Percentiles rank a stretch among this genome's conserved stretches.
Evolutionary conservation across 805 yeast genomes (phyloP).

Genomic region (Sugiyamaella marilandica): DNA sequence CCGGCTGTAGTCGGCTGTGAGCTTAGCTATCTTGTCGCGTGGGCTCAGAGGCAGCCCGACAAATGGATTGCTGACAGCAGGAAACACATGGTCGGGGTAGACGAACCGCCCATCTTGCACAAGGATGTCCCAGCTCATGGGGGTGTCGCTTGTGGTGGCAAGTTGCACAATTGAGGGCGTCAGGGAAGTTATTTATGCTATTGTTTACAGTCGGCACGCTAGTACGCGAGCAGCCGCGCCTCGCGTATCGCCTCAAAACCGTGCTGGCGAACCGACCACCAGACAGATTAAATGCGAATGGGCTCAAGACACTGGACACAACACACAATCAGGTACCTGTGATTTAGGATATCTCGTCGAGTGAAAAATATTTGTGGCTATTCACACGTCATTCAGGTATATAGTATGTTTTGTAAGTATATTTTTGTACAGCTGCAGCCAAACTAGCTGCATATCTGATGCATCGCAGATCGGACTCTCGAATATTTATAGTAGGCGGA

Average conservation of each 20-base stretch:
- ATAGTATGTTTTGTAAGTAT: too few relatives aligned
- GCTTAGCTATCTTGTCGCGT: conserved; percentile 18
- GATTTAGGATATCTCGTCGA: too few relatives aligned
- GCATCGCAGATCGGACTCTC: too few relatives aligned
- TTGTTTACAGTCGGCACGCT: not conserved
- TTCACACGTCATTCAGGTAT: too few relatives aligned
- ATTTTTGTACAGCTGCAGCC: too few relatives aligned
- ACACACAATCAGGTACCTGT: too few relatives aligned
- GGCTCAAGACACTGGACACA: too few relatives aligned
- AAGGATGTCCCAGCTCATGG: not conserved
- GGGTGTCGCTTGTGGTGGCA: not conserved
- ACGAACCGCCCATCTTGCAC: conserved; percentile 16
- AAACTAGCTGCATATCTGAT: too few relatives aligned
- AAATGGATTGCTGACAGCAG: conserved; percentile 24
- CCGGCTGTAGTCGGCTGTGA: conserved; percentile 12
- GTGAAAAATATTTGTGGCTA: too few relatives aligned
- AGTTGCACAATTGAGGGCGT: not conserved
- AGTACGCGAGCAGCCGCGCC: not conserved
- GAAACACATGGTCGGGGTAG: conserved; percentile 33
- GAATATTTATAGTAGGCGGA: too few relatives aligned
- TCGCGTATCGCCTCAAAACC: not conserved
- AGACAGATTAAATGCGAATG: too few relatives aligned
- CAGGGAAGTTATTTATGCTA: not conserved
- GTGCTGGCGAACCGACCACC: not conserved
- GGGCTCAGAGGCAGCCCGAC: conserved; percentile 24